Base-by-base conservation (phyloP, 768 basidiomycete genomes). In the Cystofilobasidium capitatum region DNA sequence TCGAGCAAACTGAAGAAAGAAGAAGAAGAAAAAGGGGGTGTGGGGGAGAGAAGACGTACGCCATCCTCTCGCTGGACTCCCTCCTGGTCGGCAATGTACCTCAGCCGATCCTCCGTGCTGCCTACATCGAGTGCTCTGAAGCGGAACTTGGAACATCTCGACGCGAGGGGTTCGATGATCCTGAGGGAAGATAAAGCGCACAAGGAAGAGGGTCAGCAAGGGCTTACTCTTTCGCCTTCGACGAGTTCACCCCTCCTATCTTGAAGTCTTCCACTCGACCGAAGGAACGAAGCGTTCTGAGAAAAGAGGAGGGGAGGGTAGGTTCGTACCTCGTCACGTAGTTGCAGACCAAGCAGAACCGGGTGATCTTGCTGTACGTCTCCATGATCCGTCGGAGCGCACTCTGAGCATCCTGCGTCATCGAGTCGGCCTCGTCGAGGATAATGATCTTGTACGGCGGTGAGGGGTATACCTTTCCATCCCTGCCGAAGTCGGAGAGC, bases 361-460 rank as follows among this genome's bases (percentile, higher is more conserved):
- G 83, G 37, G 96, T 99, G 75, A 98, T 98, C 65, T 88, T 83
- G 22, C 90, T 90, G 74, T 98, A 92, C n/a, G 86, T 93, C 78
- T 99, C 96, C 96, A 99, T 99, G 75, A 98, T 98, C n/a, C 96
- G 84, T 47, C 96, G 83, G 45, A 99, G 80, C 0, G 96, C 96
- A 39, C 88, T 92, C 76, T 99, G 96, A 6, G 96, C 96, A 75
- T 99, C 96, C 79, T 98, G 94, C 7, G 96, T 99, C 96, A 99
- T 99, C 7, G 91, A 94, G 77, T 99, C 96, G 26, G 96, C 96
- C 78, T 99, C 96, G 73, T 99, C 96, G 31, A 99, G 84, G 70
- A 99, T 98, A 75, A 99, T 88, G 71, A 99, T 94, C 76, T 99
- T 99, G 81, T 90, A 99, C 0, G 96, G 96, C 17, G 96, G 96